These are phyloP conservation scores for Boletus coccyginus DNA, from an alignment of 768 basidiomycete species.

Conservation along the genomic window DNA sequence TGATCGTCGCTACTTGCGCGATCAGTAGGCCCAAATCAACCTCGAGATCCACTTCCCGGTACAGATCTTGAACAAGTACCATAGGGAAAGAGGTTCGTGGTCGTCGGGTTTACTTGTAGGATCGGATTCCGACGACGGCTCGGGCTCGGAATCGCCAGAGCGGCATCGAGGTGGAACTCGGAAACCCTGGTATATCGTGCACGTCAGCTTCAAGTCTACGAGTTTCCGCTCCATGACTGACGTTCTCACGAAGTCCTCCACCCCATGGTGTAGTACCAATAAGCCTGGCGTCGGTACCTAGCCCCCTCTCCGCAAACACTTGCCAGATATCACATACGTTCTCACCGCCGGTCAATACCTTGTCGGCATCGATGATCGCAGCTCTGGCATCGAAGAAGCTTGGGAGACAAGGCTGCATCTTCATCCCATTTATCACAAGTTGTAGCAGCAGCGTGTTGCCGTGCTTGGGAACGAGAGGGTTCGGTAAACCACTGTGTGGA, in stretches of 20 bases:
- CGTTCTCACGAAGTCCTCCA: slow-evolving; percentile 76
- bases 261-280: slow-evolving; percentile 84
- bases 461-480: slow-evolving; percentile 76
- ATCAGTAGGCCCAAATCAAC: slow-evolving; percentile 14
- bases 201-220: not conserved
- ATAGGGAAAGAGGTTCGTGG: slow-evolving; percentile 7
- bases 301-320: slow-evolving; percentile 75
- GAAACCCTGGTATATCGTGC: slow-evolving; percentile 32
- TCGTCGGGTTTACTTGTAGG: slow-evolving; percentile 31
- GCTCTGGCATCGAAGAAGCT: slow-evolving; percentile 89
- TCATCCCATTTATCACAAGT: slow-evolving; percentile 90
- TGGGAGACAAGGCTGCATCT: slow-evolving; percentile 89
- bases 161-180: slow-evolving; percentile 39
- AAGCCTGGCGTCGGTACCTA: slow-evolving; percentile 74
- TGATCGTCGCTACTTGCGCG: not conserved
- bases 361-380: slow-evolving; percentile 86
- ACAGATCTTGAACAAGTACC: slow-evolving; percentile 12
- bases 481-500: slow-evolving; percentile 23
- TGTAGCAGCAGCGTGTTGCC: slow-evolving; percentile 85
- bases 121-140: slow-evolving; percentile 15
- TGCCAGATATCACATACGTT: slow-evolving; percentile 85
- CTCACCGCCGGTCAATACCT: slow-evolving; percentile 85
- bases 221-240: slow-evolving; percentile 15
- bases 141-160: slow-evolving; percentile 1
- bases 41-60: slow-evolving; percentile 16